Evolutionary conservation across 441 rosid species (phyloP), one percentile per base, ranked within the genome.

Genomic region (Mallotus repandus): DNA sequence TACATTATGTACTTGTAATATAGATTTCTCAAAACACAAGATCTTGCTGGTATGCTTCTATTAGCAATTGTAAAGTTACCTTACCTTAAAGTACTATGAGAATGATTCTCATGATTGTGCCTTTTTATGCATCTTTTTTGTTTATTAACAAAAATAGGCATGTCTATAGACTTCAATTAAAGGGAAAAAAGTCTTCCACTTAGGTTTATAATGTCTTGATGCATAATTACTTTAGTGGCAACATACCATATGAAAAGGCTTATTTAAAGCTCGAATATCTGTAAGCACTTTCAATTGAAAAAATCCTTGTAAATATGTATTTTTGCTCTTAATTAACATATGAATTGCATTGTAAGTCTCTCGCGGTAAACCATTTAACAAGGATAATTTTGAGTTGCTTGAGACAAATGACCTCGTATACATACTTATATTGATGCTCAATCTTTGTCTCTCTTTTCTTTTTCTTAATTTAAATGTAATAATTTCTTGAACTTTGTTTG

Each of bases 231-330:
- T 79, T 85, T 21, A 72, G 68, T 63, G 85, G 86, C 38, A 62
- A 72, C 50, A 81, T 85, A 68, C 88, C 85, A 22, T 61, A 12
- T 59, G 82, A 83, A 75, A 83, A 83, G 86, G 79, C 76, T 79
- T 66, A 82, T 70, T 29, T 72, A 54, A 72, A 79, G 74, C 70
- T 85, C 79, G 81, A 81, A 25, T 25, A 5, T 18, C 10, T 85
- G 88, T 85, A 78, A 78, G 88, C 21, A 75, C 69, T 65, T 61
- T 60, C 4, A 5, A 35, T 1, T 35, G 38, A 35, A 35, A 35
- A 35, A 35, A 35, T 5, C 38, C 0, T 3, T 35, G 5, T 35
- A 35, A 3, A 35, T 35, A 35, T 35, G 2, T 67, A 22, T 49
- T 25, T 4, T 35, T 4, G 2, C 38, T 35, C 5, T 35, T 3